A percentile compares a stretch with the other conserved stretches of the same genome.
Evolutionary conservation across 805 yeast genomes (phyloP).

Genomic region (Sungouiella blattae): DNA sequence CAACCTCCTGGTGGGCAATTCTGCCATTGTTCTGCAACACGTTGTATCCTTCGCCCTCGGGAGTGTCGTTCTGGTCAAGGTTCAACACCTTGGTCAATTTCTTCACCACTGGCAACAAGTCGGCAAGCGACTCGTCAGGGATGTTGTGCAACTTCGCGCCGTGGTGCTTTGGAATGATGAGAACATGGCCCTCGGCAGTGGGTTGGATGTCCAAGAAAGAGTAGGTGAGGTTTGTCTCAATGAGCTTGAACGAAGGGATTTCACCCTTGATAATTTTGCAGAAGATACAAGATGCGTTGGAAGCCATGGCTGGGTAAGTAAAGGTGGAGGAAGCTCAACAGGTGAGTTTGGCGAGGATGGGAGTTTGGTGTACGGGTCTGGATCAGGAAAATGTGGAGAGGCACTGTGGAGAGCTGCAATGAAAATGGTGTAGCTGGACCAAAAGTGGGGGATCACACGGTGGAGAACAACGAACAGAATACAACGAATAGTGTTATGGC

Average conservation of each 20-base stretch:
- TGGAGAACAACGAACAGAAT: no score
- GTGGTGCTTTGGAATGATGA: constrained; percentile 89
- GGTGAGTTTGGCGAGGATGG: neutral
- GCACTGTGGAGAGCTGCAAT: no score
- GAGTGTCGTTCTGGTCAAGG: constrained; percentile 58
- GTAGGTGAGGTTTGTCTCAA: constrained; percentile 77
- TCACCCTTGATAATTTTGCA: constrained; percentile 95
- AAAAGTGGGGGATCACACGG: no score
- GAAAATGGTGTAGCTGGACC: no score
- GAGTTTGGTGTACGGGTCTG: neutral
- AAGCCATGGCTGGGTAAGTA: constrained; percentile 17
- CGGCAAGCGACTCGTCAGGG: constrained; percentile 88
- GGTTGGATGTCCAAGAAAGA: constrained; percentile 95
- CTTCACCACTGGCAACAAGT: constrained; percentile 84
- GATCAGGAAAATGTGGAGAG: no score
- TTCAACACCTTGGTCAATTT: constrained; percentile 73
- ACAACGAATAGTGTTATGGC: no score
- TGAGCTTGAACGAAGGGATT: constrained; percentile 86
- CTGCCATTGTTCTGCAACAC: constrained; percentile 89
- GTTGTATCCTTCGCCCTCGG: constrained; percentile 75
- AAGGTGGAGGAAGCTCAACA: neutral
- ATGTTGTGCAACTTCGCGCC: constrained; percentile 90
- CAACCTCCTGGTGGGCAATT: constrained; percentile 93
- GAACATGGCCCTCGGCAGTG: constrained; percentile 80
- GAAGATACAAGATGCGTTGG: constrained; percentile 73